These are phyloP conservation scores for Parafenestella ontariensis DNA, from an alignment of 2,329 filamentous ascomycete species.

Conservation along the genomic window DNA sequence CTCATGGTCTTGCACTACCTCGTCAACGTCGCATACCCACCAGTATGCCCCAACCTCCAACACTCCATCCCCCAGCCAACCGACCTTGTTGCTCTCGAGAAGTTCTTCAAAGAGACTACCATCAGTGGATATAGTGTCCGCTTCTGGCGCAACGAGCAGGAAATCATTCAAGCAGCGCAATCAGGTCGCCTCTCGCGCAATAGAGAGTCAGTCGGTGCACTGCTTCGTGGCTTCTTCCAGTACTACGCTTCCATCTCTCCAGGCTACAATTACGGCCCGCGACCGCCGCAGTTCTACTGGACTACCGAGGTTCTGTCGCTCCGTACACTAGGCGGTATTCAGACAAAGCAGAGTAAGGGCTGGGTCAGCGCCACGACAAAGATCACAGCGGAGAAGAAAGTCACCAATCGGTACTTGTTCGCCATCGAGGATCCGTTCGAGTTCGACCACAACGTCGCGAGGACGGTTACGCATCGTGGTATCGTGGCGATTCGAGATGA, in stretches of 20 bases:
- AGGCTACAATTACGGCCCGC: slow-evolving; percentile 26
- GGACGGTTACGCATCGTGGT: slow-evolving; percentile 83
- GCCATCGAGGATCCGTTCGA: slow-evolving; percentile 95
- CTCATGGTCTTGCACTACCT: slow-evolving; percentile 92
- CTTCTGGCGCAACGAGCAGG: slow-evolving; percentile 78
- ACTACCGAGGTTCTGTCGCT: slow-evolving; percentile 79
- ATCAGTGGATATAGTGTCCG: slow-evolving; percentile 74
- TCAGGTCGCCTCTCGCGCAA: slow-evolving; percentile 71
- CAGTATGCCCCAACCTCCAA: slow-evolving; percentile 86
- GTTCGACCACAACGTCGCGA: slow-evolving; percentile 83
- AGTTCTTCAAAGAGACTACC: slow-evolving; percentile 50
- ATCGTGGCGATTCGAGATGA: slow-evolving; percentile 85
- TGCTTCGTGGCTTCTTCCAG: slow-evolving; percentile 85
- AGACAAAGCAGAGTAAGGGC: slow-evolving; percentile 78
- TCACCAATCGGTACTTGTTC: slow-evolving; percentile 81
- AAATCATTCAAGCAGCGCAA: slow-evolving; percentile 68
- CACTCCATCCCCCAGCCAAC: slow-evolving; percentile 50
- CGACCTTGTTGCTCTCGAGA: slow-evolving; percentile 32
- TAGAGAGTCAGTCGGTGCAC: slow-evolving; percentile 69
- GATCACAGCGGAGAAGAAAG: slow-evolving; percentile 68
- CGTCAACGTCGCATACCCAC: slow-evolving; percentile 79
- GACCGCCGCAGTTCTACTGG: slow-evolving; percentile 75
- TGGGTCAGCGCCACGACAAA: slow-evolving; percentile 84
- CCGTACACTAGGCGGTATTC: slow-evolving; percentile 71
- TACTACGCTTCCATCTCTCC: slow-evolving; percentile 73